phyloP scores from a whole-genome alignment of 441 rosid species.

The Aleurites moluccanus region DNA sequence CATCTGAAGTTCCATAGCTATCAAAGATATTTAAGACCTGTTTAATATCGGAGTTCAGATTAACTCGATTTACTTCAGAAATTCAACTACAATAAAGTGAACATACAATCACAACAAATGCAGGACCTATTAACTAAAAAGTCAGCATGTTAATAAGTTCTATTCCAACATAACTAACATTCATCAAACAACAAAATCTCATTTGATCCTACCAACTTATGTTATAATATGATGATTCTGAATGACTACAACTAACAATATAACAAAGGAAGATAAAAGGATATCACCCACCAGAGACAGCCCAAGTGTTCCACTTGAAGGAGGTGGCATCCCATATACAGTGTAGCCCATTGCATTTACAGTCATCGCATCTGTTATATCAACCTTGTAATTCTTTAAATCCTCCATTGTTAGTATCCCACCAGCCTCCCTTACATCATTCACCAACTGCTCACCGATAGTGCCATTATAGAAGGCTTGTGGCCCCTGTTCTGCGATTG shows the following conservation, averaged over 20 bases:
- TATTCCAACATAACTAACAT: background rate
- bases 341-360: slow-evolving; percentile 64
- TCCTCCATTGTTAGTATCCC: slow-evolving; percentile 92
- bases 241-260: background rate
- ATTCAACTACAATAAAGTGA: too few species aligned
- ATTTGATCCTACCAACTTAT: background rate
- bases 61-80: background rate
- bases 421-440: slow-evolving; percentile 63
- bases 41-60: slow-evolving; percentile 22
- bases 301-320: slow-evolving; percentile 81
- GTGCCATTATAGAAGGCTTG: slow-evolving; percentile 67
- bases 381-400: slow-evolving; percentile 62
- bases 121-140: background rate
- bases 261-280: background rate
- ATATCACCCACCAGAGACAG: slow-evolving; percentile 49
- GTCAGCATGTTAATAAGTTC: background rate
- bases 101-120: background rate
- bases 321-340: slow-evolving; percentile 80
- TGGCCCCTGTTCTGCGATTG: slow-evolving; percentile 69
- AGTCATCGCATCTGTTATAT: slow-evolving; percentile 54
- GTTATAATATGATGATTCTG: background rate
- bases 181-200: background rate
- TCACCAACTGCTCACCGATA: slow-evolving; percentile 65
- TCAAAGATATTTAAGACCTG: slow-evolving; percentile 76
- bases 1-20: slow-evolving; percentile 54